Evolutionary conservation across 805 yeast genomes (phyloP), one percentile per base, ranked within the genome.

Genomic region (Cyberlindnera bimundalis): DNA sequence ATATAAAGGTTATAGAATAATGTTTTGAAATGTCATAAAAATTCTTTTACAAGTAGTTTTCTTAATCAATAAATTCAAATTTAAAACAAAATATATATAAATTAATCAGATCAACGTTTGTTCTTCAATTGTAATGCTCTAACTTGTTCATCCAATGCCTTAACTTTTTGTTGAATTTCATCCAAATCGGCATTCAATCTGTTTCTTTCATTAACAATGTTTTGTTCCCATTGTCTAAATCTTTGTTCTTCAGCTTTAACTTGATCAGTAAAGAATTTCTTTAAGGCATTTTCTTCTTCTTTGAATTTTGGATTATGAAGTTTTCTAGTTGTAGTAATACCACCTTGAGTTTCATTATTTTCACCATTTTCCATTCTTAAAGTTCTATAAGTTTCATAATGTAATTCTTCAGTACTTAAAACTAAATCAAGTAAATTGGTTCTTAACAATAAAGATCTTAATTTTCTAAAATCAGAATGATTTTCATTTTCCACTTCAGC

Each of bases 191-290:
- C 84, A 68, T 93, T 93, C 61, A 93, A 75, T 64, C 96, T 79
- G 66, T 89, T 86, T 69, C 96, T 84, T 70, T 93, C 97, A 54
- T 87, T 88, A 52, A 89, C 93, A 54, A 93, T 87, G 61, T 93
- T 91, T 55, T 89, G 86, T 69, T 90, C 97, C 99, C 99, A 93
- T 71, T 91, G 96, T 72, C 95, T 86, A 66, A 93, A 93, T 61
- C 99, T 78, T 58, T 88, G 95, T 60, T 93, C 99, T 69, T 93
- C 99, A 35, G 85, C 85, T 69, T 91, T 90, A 46, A 93, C 87
- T 70, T 93, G 97, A 65, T 90, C 97, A 9, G 98, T 91, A 68
- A 93, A 93, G 64, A 85, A 85, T 67, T 85, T 84, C 76, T 93
- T 88, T 60, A 93, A 74, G 25, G 90, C 84, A 62, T 87, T 93